Percentiles rank a stretch among this genome's conserved stretches.
These are phyloP conservation scores for Trichoderma virens DNA, from an alignment of 495 filamentous ascomycete genomes.

Conservation along the genomic window DNA sequence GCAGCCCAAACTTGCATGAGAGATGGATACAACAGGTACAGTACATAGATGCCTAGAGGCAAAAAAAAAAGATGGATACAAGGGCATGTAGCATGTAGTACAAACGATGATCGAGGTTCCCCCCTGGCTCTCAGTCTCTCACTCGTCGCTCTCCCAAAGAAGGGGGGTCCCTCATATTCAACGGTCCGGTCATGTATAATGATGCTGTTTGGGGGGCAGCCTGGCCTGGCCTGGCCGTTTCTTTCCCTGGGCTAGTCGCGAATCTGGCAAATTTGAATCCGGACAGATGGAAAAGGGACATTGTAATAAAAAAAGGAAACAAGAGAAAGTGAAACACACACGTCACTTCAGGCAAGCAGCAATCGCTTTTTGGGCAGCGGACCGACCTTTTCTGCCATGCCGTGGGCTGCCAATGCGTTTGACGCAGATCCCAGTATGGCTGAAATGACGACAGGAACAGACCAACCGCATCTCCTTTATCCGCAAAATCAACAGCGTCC, in stretches of 20 bases:
- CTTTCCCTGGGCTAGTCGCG: neutral
- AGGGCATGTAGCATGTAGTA: neutral
- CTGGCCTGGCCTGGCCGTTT: no score
- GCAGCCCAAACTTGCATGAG: neutral
- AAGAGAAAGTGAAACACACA: no score
- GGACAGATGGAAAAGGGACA: neutral
- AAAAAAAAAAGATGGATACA: slow-evolving; percentile 5
- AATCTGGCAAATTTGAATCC: neutral
- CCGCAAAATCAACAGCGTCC: neutral
- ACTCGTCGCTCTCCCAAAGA: no score
- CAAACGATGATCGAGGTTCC: neutral
- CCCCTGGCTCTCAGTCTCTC: no score
- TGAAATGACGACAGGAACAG: neutral
- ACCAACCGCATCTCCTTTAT: neutral
- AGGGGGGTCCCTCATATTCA: no score
- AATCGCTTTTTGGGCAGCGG: no score
- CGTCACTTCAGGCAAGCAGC: no score
- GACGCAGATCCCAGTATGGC: neutral
- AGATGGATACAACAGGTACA: neutral
- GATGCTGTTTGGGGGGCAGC: no score
- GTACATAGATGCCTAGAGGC: slow-evolving; percentile 7
- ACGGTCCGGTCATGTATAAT: neutral
- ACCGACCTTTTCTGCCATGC: no score
- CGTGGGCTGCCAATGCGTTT: neutral
- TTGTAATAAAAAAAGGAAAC: no score